Conservation (phyloP, 176 grass and related monocot genomes). For the Hyparrhenia diplandra region DNA sequence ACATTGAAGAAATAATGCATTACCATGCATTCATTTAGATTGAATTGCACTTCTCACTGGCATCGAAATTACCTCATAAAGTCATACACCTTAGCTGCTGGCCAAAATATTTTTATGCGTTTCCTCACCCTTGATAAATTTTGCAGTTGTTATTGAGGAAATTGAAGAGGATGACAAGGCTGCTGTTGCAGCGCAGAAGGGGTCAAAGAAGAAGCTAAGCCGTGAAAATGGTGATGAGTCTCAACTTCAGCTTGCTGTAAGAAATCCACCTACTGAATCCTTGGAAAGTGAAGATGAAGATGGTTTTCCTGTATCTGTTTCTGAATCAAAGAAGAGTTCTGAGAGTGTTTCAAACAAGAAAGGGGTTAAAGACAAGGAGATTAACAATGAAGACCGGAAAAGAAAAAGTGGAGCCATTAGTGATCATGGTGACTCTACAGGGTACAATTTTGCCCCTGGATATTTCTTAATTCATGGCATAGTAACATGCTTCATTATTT, state of each 20-base stretch:
- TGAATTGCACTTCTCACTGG: background rate
- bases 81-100: background rate
- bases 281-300: constrained; percentile 93
- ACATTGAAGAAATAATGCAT: background rate
- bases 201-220: constrained; percentile 45
- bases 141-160: constrained; percentile 91
- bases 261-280: constrained; percentile 24
- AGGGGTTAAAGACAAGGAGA: constrained; percentile 2
- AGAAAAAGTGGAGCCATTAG: constrained; percentile 51
- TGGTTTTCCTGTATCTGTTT: constrained; percentile 70
- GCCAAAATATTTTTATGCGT: background rate
- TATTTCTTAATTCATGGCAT: background rate
- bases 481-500: background rate
- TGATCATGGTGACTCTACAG: constrained; percentile 30
- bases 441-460: constrained; percentile 22
- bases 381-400: constrained; percentile 54
- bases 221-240: constrained; percentile 52
- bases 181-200: constrained; percentile 40
- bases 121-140: constrained; percentile 18
- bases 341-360: constrained; percentile 18
- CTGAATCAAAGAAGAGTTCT: constrained; percentile 44
- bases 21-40: background rate
- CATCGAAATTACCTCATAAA: background rate
- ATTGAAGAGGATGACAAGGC: constrained; percentile 77
- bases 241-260: constrained; percentile 47